These are phyloP conservation scores for Spizellomyces punctatus DNA, from an alignment of 192 early-diverging fungal genomes.

Conservation along the genomic window DNA sequence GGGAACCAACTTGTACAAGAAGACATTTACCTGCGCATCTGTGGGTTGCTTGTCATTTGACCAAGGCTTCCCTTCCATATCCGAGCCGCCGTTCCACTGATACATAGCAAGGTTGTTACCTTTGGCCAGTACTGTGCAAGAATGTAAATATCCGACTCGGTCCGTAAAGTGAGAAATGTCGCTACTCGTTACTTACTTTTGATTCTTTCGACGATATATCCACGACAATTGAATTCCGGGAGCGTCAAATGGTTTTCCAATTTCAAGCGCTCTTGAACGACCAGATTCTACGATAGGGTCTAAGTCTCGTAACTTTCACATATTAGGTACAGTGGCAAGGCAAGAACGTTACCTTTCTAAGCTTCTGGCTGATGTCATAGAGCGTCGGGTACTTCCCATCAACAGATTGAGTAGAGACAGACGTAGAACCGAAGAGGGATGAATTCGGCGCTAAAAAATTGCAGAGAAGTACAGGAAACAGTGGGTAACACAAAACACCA, in stretches of 20 bases:
- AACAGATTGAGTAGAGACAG: too few relatives aligned
- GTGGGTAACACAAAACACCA: background rate
- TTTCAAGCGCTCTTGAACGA: conserved; percentile 45
- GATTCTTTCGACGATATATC: conserved; percentile 43
- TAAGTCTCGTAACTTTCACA: background rate
- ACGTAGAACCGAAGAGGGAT: too few relatives aligned
- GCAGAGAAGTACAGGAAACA: background rate
- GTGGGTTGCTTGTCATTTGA: conserved; percentile 28
- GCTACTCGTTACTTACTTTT: conserved; percentile 21
- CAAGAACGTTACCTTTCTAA: conserved; percentile 20
- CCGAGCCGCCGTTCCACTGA: conserved; percentile 39
- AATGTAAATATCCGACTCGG: background rate
- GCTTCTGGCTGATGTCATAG: conserved; percentile 35
- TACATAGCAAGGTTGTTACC: conserved; percentile 43
- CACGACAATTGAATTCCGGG: conserved; percentile 36
- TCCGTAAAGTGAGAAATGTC: conserved; percentile 9
- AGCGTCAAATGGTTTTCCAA: conserved; percentile 45
- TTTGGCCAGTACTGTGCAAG: conserved; percentile 32
- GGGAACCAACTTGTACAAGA: background rate
- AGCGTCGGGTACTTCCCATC: conserved; percentile 10
- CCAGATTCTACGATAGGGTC: conserved; percentile 20
- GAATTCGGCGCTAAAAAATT: background rate
- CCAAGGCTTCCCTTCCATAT: conserved; percentile 30
- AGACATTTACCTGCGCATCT: conserved; percentile 24
- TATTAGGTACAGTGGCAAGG: background rate